These are phyloP conservation scores for Mercurialis annua DNA, from an alignment of 345 rosid species.

Conservation along the genomic window DNA sequence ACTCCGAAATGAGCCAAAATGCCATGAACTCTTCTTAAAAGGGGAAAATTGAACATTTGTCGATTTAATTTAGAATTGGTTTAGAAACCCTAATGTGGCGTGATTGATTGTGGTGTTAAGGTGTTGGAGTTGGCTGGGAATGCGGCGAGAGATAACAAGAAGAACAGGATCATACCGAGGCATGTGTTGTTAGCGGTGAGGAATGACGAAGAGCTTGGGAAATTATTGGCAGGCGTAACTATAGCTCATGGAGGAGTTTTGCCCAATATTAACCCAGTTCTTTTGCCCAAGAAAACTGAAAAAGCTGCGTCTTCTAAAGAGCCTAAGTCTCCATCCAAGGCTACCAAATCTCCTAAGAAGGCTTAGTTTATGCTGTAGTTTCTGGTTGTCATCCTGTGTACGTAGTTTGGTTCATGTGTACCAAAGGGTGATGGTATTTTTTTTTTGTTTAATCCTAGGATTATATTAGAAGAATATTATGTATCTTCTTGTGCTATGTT, in stretches of 20 bases:
- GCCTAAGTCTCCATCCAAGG: constrained; percentile 38
- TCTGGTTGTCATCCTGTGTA: not conserved
- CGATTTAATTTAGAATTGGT: no score
- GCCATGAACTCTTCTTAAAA: no score
- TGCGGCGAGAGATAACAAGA: constrained; percentile 46
- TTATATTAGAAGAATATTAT: not conserved
- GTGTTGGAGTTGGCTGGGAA: constrained; percentile 42
- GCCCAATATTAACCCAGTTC: constrained; percentile 40
- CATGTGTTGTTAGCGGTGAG: constrained; percentile 39
- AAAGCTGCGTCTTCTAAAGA: constrained; percentile 31
- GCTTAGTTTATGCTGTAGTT: constrained; percentile 13
- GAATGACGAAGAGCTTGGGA: constrained; percentile 42
- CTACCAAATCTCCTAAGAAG: constrained; percentile 40
- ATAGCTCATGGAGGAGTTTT: constrained; percentile 45
- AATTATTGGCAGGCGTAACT: constrained; percentile 41
- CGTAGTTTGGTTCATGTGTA: not conserved
- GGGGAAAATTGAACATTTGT: no score
- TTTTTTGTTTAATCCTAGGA: no score
- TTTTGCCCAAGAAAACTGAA: constrained; percentile 39
- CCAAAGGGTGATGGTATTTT: no score
- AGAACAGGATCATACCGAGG: constrained; percentile 41
- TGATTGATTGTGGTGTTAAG: not conserved
- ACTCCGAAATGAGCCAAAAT: no score
- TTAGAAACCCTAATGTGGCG: not conserved
- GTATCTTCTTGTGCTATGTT: not conserved